Evolutionary conservation across 345 rosid genomes (phyloP).

Genomic region (Firmiana major): DNA sequence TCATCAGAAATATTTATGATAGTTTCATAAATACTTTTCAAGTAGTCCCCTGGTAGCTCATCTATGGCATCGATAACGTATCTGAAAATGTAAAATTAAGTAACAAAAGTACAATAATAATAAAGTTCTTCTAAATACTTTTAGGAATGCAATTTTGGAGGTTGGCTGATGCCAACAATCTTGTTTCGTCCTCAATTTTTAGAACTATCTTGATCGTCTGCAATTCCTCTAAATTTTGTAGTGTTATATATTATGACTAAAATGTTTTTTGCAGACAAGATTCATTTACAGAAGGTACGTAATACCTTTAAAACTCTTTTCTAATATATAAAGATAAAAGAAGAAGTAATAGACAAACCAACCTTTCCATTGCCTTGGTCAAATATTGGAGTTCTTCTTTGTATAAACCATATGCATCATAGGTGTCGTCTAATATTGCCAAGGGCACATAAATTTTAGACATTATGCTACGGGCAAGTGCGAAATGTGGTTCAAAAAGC

Average conservation of each 20-base stretch:
- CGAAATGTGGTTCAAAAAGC: constrained; percentile 5
- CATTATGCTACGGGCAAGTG: not conserved
- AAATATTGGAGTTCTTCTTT: not conserved
- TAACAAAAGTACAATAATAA: too few species aligned
- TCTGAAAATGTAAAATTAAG: not conserved
- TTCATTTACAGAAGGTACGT: too few species aligned
- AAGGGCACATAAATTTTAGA: not conserved
- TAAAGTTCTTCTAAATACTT: too few species aligned
- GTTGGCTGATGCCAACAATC: too few species aligned
- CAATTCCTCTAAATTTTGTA: too few species aligned
- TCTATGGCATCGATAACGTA: not conserved
- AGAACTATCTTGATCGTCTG: too few species aligned
- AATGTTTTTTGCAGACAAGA: too few species aligned
- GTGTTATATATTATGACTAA: too few species aligned
- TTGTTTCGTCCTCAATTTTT: too few species aligned
- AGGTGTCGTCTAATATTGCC: not conserved
- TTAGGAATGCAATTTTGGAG: too few species aligned
- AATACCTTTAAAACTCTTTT: too few species aligned
- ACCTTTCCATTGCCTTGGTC: not conserved
- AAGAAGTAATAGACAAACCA: not conserved
- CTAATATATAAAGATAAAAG: too few species aligned
- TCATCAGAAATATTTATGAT: not conserved
- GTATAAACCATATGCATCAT: not conserved
- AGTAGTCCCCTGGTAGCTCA: not conserved
- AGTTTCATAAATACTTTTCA: not conserved